Evolutionary conservation across 2,329 filamentous ascomycete species (phyloP).

Genomic region (Pleomassaria siparia): DNA sequence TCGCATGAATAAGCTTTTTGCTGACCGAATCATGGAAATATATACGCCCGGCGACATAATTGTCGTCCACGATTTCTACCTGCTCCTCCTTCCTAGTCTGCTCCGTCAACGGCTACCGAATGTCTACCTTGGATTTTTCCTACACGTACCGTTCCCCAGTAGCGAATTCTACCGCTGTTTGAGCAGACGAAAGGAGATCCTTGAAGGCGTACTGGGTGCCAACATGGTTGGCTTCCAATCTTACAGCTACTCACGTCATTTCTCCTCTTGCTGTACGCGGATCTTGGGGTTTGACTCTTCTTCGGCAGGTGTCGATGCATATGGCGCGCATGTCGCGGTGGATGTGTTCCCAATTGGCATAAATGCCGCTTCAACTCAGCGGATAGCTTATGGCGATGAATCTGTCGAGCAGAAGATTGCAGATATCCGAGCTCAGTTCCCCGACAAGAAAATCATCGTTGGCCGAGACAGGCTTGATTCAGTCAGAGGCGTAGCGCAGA

Average conservation of each 20-base stretch:
- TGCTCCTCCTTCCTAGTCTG: conserved; percentile 86
- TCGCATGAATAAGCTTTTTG: conserved; percentile 89
- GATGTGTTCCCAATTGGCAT: conserved; percentile 96
- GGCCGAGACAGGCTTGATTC: conserved; percentile 92
- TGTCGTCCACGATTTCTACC: conserved; percentile 91
- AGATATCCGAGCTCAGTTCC: conserved; percentile 74
- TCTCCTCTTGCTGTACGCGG: conserved; percentile 89
- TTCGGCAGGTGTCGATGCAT: conserved; percentile 81
- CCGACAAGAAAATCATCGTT: conserved; percentile 92
- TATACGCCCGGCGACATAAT: conserved; percentile 94
- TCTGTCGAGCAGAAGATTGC: conserved; percentile 72
- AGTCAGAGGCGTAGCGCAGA: conserved; percentile 91
- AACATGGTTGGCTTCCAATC: conserved; percentile 96
- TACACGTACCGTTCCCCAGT: conserved; percentile 93
- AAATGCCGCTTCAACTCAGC: conserved; percentile 77
- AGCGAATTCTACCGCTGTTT: conserved; percentile 93
- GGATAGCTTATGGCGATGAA: conserved; percentile 69
- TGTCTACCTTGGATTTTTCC: conserved; percentile 92
- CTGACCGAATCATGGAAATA: conserved; percentile 80
- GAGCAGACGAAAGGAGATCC: conserved; percentile 82
- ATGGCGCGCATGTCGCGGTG: conserved; percentile 84
- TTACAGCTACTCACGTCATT: conserved; percentile 92
- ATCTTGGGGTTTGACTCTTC: conserved; percentile 90
- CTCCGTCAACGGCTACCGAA: conserved; percentile 82
- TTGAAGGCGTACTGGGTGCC: conserved; percentile 85